Evolutionary conservation across 306 rosid genomes (phyloP).

Genomic region (Pyrus communis): DNA sequence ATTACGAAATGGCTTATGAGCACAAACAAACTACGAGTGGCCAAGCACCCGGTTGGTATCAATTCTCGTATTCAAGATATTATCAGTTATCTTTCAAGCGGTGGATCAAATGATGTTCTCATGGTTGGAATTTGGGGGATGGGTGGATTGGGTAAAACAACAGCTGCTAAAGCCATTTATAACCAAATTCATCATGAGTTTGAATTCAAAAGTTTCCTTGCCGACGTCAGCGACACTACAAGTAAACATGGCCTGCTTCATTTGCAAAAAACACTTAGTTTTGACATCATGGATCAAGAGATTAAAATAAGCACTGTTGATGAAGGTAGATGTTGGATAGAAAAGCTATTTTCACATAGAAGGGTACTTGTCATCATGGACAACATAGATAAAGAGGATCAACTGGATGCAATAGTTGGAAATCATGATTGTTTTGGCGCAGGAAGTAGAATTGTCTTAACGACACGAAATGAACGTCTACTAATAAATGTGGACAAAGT

Average conservation of each 20-base stretch:
- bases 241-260: not conserved
- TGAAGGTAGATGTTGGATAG: not conserved
- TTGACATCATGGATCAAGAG: not conserved
- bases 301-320: not conserved
- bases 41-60: not conserved
- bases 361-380: constrained; percentile 13
- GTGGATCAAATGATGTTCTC: not conserved
- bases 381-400: not conserved
- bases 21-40: not conserved
- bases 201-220: constrained; percentile 3
- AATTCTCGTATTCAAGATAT: not conserved
- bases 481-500: not conserved
- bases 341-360: not conserved
- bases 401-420: not conserved
- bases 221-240: constrained; percentile 1
- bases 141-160: constrained; percentile 25
- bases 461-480: constrained; percentile 8
- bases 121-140: constrained; percentile 13
- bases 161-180: constrained; percentile 20
- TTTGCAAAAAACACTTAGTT: constrained; percentile 15
- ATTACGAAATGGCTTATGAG: too few relatives aligned
- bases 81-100: too few relatives aligned
- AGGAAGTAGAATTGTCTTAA: constrained; percentile 23
- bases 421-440: not conserved
- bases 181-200: not conserved